Evolutionary conservation across 2,329 filamentous ascomycete species (phyloP).

Genomic region (Aspergillus quadricinctus): DNA sequence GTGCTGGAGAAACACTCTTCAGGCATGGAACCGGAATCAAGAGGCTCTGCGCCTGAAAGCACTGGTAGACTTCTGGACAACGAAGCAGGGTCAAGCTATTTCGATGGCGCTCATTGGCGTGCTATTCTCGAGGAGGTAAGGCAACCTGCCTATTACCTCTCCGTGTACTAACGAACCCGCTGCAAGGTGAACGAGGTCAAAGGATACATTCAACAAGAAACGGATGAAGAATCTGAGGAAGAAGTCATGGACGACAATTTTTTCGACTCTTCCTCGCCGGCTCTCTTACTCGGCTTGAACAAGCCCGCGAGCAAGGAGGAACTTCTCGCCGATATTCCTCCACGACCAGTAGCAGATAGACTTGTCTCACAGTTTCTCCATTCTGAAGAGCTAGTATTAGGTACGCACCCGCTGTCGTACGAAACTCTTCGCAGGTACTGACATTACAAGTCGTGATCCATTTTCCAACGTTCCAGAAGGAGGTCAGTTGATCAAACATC

Average conservation of each 20-base stretch:
- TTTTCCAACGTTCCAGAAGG: conserved; percentile 28
- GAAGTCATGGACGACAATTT: conserved; percentile 18
- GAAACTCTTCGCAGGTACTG: not conserved
- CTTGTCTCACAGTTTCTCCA: conserved; percentile 33
- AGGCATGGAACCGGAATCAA: conserved; percentile 6
- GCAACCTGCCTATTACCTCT: not conserved
- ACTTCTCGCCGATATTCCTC: conserved; percentile 28
- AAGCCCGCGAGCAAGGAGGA: conserved; percentile 26
- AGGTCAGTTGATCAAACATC: conserved; percentile 13
- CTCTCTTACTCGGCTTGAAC: conserved; percentile 25
- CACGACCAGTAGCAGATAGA: conserved; percentile 27
- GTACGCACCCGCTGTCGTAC: conserved; percentile 14
- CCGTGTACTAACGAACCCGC: not conserved
- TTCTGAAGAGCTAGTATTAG: conserved; percentile 26
- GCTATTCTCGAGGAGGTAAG: conserved; percentile 35
- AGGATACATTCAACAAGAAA: conserved; percentile 22
- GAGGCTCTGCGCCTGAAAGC: conserved; percentile 17
- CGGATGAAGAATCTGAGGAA: conserved; percentile 19
- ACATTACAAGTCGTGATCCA: conserved; percentile 23
- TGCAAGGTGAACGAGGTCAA: conserved; percentile 32
- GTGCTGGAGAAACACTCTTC: conserved; percentile 9
- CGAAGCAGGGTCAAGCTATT: conserved; percentile 30
- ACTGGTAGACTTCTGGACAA: conserved; percentile 28
- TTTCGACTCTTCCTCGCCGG: conserved; percentile 19
- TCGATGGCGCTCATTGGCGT: conserved; percentile 35